Evolutionary conservation across 768 basidiomycete genomes (phyloP).

Genomic region (Gloeostereum incarnatum): DNA sequence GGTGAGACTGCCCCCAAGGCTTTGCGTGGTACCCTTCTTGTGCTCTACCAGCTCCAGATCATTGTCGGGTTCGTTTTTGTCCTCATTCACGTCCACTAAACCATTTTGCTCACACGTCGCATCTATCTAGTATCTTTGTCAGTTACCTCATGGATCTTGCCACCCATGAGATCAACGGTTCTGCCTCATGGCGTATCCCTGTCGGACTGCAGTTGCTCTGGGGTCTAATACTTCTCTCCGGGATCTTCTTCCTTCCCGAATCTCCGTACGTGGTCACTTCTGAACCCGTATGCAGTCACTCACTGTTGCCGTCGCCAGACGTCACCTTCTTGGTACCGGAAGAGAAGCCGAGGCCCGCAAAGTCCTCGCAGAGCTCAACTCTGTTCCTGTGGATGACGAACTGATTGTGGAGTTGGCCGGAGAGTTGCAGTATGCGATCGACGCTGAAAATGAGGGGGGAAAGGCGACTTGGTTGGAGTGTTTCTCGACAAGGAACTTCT

Average conservation of each 20-base stretch:
- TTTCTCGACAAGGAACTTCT: constrained; percentile 55
- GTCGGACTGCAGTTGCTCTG: constrained; percentile 69
- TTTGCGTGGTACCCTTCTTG: constrained; percentile 60
- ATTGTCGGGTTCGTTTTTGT: constrained; percentile 45
- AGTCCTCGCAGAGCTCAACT: constrained; percentile 61
- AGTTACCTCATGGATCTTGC: constrained; percentile 66
- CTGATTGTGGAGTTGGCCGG: constrained; percentile 51
- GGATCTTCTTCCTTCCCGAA: constrained; percentile 71
- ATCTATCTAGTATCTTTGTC: constrained; percentile 47
- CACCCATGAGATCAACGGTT: constrained; percentile 41
- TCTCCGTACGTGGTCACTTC: constrained; percentile 47
- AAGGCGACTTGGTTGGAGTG: constrained; percentile 75
- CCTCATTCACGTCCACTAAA: neutral
- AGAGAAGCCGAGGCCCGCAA: constrained; percentile 42
- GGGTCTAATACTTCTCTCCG: constrained; percentile 57
- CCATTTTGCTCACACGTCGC: neutral
- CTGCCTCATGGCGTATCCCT: constrained; percentile 67
- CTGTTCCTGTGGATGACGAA: constrained; percentile 46
- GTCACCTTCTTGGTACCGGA: constrained; percentile 58
- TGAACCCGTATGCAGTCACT: neutral
- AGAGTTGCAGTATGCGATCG: constrained; percentile 58
- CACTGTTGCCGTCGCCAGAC: constrained; percentile 24
- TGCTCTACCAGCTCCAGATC: constrained; percentile 72
- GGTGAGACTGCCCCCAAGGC: constrained; percentile 73
- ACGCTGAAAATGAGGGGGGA: constrained; percentile 70